Evolutionary conservation across 441 rosid genomes (phyloP), one percentile per base, ranked within the genome.

Genomic region (Capsella rubella): DNA sequence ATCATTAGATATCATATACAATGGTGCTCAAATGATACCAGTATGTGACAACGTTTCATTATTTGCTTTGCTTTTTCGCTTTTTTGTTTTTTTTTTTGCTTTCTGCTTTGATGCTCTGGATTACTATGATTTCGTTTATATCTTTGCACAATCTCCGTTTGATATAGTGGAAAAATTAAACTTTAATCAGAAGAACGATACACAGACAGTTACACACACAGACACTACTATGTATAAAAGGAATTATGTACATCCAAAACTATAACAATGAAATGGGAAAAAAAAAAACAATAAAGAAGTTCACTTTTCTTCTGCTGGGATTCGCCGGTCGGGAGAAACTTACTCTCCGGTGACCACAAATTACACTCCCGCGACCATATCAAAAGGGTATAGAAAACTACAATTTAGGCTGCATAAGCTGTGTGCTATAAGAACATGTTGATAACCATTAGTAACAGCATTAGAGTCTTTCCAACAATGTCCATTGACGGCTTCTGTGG

Each of bases 341-440:
- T 58, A 71, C 68, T 64, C 80, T 57, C 76, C 68, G 28, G 63
- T 71, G 66, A 76, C 75, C 64, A 61, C 54, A 67, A 57, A 74
- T 66, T 46, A 66, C 67, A 73, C 52, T n/a, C 57, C 60, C 53
- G 28, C 40, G 28, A 72, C 53, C 71, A 69, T 11, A 75, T 35
- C 58, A 42, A 67, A 73, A 55, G 45, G 32, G 69, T 53, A 68
- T 64, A 67, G 35, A 50, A 21, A 69, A 57, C 79, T 69, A 74
- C 40, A 18, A 13, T 11, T 10, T 25, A 71, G 8, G 45, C 49
- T 58, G 21, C 8, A 39, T 21, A 47, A 61, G 50, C 11, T 35
- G 40, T 57, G 52, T 84, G 91, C 92, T 87, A 88, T 76, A 75
- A 80, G 69, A 80, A 73, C 76, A 78, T 18, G 76, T 75, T 78